Evolutionary conservation across 208 protist genomes (phyloP).

Genomic region (Endotrypanum monterogeii): DNA sequence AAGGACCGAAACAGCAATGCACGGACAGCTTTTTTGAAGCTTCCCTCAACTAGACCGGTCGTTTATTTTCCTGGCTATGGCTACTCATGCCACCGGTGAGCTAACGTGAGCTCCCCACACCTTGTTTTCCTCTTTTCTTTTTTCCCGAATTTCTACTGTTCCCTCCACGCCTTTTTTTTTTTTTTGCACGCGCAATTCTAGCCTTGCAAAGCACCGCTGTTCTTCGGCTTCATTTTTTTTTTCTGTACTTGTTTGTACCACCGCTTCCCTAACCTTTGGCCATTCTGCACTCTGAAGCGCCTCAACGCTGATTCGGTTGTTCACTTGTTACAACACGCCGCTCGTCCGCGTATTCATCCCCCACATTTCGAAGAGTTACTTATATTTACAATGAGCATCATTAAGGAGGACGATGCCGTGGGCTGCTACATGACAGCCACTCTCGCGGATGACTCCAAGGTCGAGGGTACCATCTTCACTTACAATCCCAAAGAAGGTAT

Average conservation of each 20-base stretch:
- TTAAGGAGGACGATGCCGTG: constrained; percentile 70
- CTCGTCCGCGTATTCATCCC: neutral
- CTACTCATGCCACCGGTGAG: neutral
- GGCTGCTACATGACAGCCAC: constrained; percentile 64
- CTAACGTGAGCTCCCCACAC: neutral
- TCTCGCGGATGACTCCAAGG: constrained; percentile 59
- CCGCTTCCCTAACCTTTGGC: neutral
- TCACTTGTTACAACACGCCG: neutral
- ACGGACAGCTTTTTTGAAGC: neutral
- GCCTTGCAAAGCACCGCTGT: neutral
- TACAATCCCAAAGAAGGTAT: constrained; percentile 79
- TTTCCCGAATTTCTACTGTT: neutral
- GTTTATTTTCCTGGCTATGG: neutral
- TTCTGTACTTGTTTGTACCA: neutral
- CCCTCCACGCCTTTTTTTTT: neutral
- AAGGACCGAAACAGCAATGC: neutral
- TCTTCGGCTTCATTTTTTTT: neutral
- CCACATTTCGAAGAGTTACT: neutral
- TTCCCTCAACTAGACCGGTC: too few species aligned
- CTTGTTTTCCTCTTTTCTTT: too few species aligned
- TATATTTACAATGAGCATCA: constrained; percentile 43
- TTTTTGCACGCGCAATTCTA: neutral
- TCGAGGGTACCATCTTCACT: constrained; percentile 81
- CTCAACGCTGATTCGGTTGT: neutral
- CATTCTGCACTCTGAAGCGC: neutral